A percentile compares a stretch with the other conserved stretches of the same genome.
Conservation (phyloP, 129 eudicot species). For the Artemisia argyi region DNA sequence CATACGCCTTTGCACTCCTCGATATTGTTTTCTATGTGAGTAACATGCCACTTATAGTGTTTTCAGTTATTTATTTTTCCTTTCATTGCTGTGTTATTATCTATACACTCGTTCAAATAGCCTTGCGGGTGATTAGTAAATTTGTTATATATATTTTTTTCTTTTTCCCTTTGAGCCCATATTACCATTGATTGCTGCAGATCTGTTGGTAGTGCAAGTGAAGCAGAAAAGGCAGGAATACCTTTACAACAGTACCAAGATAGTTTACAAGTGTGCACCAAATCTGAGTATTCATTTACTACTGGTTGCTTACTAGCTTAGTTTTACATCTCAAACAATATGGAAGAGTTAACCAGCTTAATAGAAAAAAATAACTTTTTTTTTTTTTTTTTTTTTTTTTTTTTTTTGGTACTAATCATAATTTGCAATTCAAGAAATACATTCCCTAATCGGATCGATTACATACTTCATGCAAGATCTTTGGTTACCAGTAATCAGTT, state of each 20-base stretch:
- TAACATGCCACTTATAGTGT: no score
- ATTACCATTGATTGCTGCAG: slow-evolving; percentile 38
- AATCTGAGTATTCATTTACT: slow-evolving; percentile 27
- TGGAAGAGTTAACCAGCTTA: not conserved
- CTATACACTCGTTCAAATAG: no score
- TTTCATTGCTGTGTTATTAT: no score
- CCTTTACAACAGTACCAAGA: slow-evolving; percentile 54
- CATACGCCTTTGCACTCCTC: no score
- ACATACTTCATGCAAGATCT: slow-evolving; percentile 11
- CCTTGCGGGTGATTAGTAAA: no score
- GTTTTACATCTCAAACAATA: slow-evolving; percentile 5
- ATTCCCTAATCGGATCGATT: no score
- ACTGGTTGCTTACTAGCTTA: slow-evolving; percentile 15
- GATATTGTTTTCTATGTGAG: no score
- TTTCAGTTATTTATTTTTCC: no score
- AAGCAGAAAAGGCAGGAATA: slow-evolving; percentile 65
- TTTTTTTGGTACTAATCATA: not conserved
- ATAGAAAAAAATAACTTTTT: no score
- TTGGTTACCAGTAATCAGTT: slow-evolving; percentile 3
- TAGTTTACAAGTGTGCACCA: slow-evolving; percentile 49
- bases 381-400: no score
- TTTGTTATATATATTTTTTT: not conserved
- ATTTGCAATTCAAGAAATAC: not conserved
- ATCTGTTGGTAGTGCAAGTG: slow-evolving; percentile 59
- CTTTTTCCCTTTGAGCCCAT: not conserved